Base-by-base conservation (phyloP, 495 filamentous ascomycete species). In the Niebla homalea region DNA sequence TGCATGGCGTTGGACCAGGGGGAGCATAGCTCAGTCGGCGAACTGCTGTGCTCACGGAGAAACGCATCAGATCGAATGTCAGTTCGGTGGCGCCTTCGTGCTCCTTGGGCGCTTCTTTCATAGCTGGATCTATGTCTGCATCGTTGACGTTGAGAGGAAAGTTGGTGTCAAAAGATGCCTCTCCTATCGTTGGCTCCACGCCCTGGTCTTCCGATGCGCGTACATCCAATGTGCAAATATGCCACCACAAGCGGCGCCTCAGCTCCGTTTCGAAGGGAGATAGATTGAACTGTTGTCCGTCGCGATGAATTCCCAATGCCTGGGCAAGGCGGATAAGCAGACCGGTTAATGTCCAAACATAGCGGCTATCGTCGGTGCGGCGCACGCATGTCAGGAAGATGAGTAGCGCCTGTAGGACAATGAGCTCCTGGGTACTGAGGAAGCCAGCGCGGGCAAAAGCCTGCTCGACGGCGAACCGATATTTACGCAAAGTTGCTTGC, bases 121-220 rank as follows among this genome's bases (percentile, higher is more conserved):
- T 78, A 0, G 75, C 69, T 0, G 81, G 79, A 25, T 62, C 64
- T n/a, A 94, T 70, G 49, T 94, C 88, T 10, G 52, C 55, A 48
- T 93, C 86, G 63, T 93, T 81, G 55, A 94, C 75, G 52, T 90
- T 93, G 15, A 80, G 64, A 0, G 84, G 84, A 16, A 78, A 62
- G 43, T 74, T 68, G 0, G 81, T 90, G 58, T 94, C 87, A 54
- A 81, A 93, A 7, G 72, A 69, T 23, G 71, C 66, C 25, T 79
- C 73, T 5, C 73, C 56, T 15, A 93, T 81, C 3, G 72, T 76
- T 18, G 84, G 76, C 52, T 87, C 83, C 48, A 75, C 76, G 8
- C 85, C 85, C 54, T 87, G 78, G 51, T 86, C 85, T 60, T 89
- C 85, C 8, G 79, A 75, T 2, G 83, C 80, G 53, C 80, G 74